These are phyloP conservation scores for Microbotryomycetes sp. DNA, from an alignment of 1,284 basidiomycete genomes.

Conservation along the genomic window DNA sequence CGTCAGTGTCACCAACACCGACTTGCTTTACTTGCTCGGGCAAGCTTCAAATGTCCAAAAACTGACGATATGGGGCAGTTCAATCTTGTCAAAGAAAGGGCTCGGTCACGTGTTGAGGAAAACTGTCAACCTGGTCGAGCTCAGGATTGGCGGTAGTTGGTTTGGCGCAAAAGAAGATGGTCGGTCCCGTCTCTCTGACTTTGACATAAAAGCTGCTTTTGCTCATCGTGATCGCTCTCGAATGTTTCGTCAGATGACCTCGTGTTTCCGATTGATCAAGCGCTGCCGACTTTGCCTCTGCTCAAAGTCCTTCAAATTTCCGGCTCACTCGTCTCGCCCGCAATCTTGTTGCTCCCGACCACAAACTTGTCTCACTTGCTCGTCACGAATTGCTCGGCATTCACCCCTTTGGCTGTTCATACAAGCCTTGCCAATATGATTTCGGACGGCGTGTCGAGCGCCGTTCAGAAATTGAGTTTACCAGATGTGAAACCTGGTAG, in stretches of 20 bases:
- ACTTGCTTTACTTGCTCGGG: constrained; percentile 25
- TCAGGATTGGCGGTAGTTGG: constrained; percentile 26
- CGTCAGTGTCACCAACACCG: constrained; percentile 27
- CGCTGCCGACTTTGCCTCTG: constrained; percentile 13
- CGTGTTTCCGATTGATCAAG: constrained; percentile 24
- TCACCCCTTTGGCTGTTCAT: constrained; percentile 23
- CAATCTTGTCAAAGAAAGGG: constrained; percentile 24
- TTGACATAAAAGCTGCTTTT: not conserved
- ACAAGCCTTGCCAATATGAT: constrained; percentile 19
- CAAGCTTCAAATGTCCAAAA: constrained; percentile 10
- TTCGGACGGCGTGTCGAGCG: not conserved
- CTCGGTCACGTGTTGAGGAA: constrained; percentile 23
- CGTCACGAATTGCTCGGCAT: constrained; percentile 10
- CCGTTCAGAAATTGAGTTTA: not conserved
- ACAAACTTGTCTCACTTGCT: constrained; percentile 22
- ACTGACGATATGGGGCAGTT: constrained; percentile 29
- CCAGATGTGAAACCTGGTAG: not conserved
- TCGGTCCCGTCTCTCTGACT: not conserved
- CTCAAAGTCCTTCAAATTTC: constrained; percentile 22
- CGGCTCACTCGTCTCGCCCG: constrained; percentile 24
- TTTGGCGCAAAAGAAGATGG: constrained; percentile 32
- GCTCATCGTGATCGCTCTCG: no score
- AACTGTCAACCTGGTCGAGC: constrained; percentile 21
- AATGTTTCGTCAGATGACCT: constrained; percentile 18
- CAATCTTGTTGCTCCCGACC: constrained; percentile 15